phyloP scores from a whole-genome alignment of 345 rosid genomes.

The Noccaea caerulescens region DNA sequence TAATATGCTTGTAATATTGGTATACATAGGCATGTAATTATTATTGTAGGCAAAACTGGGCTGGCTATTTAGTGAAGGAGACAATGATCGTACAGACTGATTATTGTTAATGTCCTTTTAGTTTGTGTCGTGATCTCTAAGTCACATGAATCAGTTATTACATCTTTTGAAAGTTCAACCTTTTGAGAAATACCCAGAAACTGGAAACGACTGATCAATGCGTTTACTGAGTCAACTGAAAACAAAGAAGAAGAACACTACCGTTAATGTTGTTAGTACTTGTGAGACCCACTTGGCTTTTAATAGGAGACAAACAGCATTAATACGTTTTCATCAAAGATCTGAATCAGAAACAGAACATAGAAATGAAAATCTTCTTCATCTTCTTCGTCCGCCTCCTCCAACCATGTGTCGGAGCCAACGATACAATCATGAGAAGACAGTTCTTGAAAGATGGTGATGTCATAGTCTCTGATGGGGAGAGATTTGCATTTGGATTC shows the following conservation, averaged over 20 bases:
- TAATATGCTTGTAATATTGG: constrained; percentile 14
- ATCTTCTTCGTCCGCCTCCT: constrained; percentile 27
- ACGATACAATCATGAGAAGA: constrained; percentile 43
- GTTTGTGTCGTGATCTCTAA: constrained; percentile 38
- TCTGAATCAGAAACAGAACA: constrained; percentile 28
- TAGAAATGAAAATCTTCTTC: constrained; percentile 20
- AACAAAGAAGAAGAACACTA: too few species aligned
- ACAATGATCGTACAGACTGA: constrained; percentile 30
- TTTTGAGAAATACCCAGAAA: too few species aligned
- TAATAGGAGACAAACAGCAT: constrained; percentile 18
- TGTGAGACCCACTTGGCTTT: constrained; percentile 28
- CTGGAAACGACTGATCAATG: too few species aligned
- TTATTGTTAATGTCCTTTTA: constrained; percentile 8
- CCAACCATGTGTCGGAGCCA: constrained; percentile 26
- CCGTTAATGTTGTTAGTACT: constrained; percentile 40
- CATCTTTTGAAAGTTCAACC: constrained; percentile 7
- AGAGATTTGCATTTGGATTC: constrained; percentile 64
- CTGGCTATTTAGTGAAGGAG: constrained; percentile 30
- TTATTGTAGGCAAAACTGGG: constrained; percentile 16
- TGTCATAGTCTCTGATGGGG: constrained; percentile 47
- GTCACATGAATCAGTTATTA: constrained; percentile 40
- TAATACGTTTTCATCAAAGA: constrained; percentile 30
- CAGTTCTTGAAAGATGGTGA: constrained; percentile 53
- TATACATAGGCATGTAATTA: not conserved
- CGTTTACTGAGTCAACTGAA: too few species aligned